Conservation (phyloP, 306 rosid species). For the Malus fusca region DNA sequence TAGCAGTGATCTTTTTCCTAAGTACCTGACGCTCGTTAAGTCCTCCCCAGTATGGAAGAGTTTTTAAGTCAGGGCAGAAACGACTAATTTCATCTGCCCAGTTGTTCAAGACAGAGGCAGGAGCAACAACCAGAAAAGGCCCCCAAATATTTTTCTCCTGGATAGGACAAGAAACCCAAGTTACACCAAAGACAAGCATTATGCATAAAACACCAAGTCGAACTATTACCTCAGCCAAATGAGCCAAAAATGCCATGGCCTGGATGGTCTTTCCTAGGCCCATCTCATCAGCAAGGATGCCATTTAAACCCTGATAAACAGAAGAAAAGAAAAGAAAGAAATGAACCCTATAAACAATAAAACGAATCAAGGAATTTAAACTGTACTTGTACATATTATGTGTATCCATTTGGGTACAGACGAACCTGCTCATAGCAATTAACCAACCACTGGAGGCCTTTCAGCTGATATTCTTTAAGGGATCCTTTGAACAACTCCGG, state of each 20-base stretch:
- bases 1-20: conserved; percentile 83
- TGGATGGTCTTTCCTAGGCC: conserved; percentile 99
- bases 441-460: conserved; percentile 99
- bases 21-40: conserved; percentile 75
- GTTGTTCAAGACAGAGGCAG: conserved; percentile 92
- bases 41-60: conserved; percentile 98
- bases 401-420: conserved; percentile 2
- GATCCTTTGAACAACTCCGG: conserved; percentile 80
- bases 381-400: not conserved
- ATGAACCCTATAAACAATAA: conserved; percentile 15
- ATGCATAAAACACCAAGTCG: conserved; percentile 9
- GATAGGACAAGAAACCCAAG: conserved; percentile 17
- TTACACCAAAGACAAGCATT: conserved; percentile 19
- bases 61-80: conserved; percentile 84
- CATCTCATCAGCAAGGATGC: conserved; percentile 99
- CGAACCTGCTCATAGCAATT: conserved; percentile 98
- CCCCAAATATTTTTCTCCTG: conserved; percentile 99
- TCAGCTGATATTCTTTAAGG: conserved; percentile 89
- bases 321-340: not conserved
- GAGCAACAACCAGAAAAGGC: conserved; percentile 95
- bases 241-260: conserved; percentile 98
- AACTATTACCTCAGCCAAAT: conserved; percentile 85
- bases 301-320: conserved; percentile 79
- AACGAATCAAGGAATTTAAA: not conserved
- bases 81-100: conserved; percentile 99